Base-by-base conservation (phyloP, 2,329 filamentous ascomycete species). In the Xenoacremonium recifei region DNA sequence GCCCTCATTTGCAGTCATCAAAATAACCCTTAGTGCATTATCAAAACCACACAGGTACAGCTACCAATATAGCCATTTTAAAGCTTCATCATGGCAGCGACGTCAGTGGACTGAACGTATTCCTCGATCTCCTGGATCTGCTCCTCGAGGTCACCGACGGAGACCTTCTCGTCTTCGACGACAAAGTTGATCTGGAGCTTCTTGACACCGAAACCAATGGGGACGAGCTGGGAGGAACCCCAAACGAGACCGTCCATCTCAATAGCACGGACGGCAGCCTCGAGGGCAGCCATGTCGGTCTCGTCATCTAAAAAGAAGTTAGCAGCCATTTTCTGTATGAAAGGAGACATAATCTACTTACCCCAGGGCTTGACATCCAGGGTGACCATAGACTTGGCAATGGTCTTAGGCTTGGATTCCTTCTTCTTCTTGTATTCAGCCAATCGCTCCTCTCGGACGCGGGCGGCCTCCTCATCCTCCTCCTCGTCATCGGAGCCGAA, bases 111-210 rank as follows among this genome's bases (percentile, higher is more conserved):
- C 83, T 99, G 93, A 65, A 99, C 90, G 70, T 89, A 86, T 69
- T 99, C 93, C 77, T 97, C 93, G 61, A 91, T 80, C 57, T 80
- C 88, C 64, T 66, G 51, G 62, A 97, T 95, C 76, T 87, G 63
- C 67, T 89, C 83, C 79, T 96, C 82, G 58, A 99, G 84, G 51
- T 96, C 92, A 59, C 85, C 81, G 54, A 88, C 69, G 56, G 88
- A 91, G 66, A 99, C 71, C 82, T 96, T 96, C 57, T 97, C 92
- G 68, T 99, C 93, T 79, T 97, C 93, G 54, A 97, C 77, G 60
- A 97, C 90, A 59, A 97, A 73, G 85, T 89, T 97, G 79, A 99
- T 95, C 82, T 97, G 92, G 53, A 99, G 84, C 83, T 97, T 97
- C 81, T 88, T 93, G 79, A 99, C 95, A 79, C 93, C 93, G 80